These are phyloP conservation scores for Xylaria cubensis DNA, from an alignment of 495 filamentous ascomycete genomes.

Conservation along the genomic window DNA sequence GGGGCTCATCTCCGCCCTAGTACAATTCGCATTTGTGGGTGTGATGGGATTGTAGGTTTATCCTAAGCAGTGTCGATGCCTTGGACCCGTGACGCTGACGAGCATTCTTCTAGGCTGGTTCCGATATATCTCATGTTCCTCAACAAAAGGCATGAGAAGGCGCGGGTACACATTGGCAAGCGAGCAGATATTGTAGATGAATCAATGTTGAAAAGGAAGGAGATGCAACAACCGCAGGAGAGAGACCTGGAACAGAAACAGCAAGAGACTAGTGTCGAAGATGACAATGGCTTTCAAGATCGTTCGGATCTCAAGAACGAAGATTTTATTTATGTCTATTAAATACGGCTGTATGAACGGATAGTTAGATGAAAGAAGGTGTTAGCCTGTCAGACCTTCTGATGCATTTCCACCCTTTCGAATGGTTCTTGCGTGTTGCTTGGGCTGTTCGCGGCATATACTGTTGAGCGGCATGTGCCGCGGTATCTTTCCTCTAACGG, in stretches of 20 bases:
- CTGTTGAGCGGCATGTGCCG: no score
- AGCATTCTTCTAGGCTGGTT: slow-evolving; percentile 39
- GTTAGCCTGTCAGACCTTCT: not conserved
- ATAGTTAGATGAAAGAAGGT: not conserved
- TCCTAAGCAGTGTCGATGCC: slow-evolving; percentile 18
- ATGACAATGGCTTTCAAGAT: slow-evolving; percentile 58
- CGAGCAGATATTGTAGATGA: slow-evolving; percentile 50
- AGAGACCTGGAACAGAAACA: slow-evolving; percentile 53
- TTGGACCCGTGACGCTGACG: not conserved
- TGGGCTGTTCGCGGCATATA: no score
- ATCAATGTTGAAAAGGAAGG: slow-evolving; percentile 50
- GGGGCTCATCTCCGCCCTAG: slow-evolving; percentile 60
- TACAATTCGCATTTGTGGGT: slow-evolving; percentile 49
- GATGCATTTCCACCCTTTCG: not conserved
- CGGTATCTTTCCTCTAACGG: no score
- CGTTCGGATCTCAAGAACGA: slow-evolving; percentile 63
- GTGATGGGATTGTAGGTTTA: slow-evolving; percentile 46
- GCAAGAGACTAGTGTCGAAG: slow-evolving; percentile 44
- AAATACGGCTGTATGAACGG: slow-evolving; percentile 8
- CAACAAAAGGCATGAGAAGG: slow-evolving; percentile 54
- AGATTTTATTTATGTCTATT: slow-evolving; percentile 67
- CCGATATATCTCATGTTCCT: slow-evolving; percentile 56
- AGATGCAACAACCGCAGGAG: slow-evolving; percentile 50
- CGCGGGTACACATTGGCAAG: slow-evolving; percentile 52
- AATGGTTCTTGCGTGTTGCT: no score